Conservation (phyloP, 257 asterid genomes). For the Ilex aquifolium region DNA sequence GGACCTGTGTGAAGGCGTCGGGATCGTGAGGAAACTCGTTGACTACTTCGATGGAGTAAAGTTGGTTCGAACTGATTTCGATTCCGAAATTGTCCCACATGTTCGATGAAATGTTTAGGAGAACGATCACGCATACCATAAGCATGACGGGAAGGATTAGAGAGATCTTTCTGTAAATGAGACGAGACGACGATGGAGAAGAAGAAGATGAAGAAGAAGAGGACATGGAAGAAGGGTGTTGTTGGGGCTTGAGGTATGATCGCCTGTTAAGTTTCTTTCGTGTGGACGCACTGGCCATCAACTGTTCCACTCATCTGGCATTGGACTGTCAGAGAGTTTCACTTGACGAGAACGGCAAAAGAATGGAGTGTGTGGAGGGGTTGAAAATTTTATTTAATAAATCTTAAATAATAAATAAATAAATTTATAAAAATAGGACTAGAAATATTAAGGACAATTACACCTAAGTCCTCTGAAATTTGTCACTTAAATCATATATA, state of each 20-base stretch:
- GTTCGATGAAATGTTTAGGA: conserved; percentile 32
- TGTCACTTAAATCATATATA: too few relatives aligned
- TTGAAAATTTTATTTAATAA: too few relatives aligned
- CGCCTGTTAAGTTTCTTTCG: conserved; percentile 34
- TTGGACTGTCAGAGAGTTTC: neutral
- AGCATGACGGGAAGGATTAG: conserved; percentile 29
- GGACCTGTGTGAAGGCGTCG: conserved; percentile 80
- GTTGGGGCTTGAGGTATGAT: conserved; percentile 19
- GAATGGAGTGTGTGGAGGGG: conserved; percentile 7
- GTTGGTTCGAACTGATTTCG: conserved; percentile 18
- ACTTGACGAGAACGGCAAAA: neutral
- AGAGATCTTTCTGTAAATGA: conserved; percentile 24
- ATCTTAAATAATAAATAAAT: too few relatives aligned
- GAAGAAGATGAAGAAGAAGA: conserved; percentile 5
- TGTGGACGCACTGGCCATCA: conserved; percentile 34
- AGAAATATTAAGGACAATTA: too few relatives aligned
- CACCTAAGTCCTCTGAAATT: too few relatives aligned
- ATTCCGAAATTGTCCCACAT: conserved; percentile 19
- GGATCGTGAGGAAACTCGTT: conserved; percentile 85
- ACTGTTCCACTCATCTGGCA: neutral
- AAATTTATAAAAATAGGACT: too few relatives aligned
- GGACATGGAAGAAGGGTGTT: conserved; percentile 20
- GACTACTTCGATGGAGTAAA: conserved; percentile 59
- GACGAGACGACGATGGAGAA: conserved; percentile 23
- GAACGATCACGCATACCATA: conserved; percentile 18